These are phyloP conservation scores for Ananas comosus DNA, from an alignment of 176 grass and related monocot genomes.

Conservation along the genomic window DNA sequence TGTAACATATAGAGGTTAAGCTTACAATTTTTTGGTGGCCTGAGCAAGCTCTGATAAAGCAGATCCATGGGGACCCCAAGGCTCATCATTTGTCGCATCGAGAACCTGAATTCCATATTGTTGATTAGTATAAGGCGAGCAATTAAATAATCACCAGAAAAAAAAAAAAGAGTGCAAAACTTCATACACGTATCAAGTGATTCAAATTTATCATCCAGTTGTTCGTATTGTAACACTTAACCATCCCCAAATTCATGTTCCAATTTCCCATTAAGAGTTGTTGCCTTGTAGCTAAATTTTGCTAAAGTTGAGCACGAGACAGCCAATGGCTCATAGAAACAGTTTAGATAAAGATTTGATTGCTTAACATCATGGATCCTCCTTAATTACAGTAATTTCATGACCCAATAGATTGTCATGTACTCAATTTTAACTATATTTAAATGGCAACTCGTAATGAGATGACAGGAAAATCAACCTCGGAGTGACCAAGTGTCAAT, in stretches of 20 bases:
- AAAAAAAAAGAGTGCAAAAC: conserved; percentile 1
- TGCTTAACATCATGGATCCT: no score
- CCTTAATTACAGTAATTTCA: no score
- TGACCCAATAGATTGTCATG: no score
- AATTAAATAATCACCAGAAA: not conserved
- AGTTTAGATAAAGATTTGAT: not conserved
- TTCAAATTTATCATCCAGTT: not conserved
- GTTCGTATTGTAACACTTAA: no score
- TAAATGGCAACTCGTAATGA: no score
- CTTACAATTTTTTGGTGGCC: conserved; percentile 48
- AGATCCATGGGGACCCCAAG: conserved; percentile 74
- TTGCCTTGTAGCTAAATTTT: no score
- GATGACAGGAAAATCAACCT: no score
- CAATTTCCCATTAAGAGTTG: not conserved
- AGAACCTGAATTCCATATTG: conserved; percentile 39
- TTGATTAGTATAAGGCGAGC: not conserved
- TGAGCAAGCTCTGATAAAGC: conserved; percentile 52
- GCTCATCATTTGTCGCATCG: conserved; percentile 71
- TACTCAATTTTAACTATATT: no score
- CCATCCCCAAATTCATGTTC: not conserved
- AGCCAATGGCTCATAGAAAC: not conserved
- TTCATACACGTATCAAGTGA: not conserved
- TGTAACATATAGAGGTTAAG: not conserved
- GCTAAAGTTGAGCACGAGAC: no score
- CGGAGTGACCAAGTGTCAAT: no score